Evolutionary conservation across 495 filamentous ascomycete genomes (phyloP), one percentile per base, ranked within the genome.

Genomic region (Cairneyella variabilis): DNA sequence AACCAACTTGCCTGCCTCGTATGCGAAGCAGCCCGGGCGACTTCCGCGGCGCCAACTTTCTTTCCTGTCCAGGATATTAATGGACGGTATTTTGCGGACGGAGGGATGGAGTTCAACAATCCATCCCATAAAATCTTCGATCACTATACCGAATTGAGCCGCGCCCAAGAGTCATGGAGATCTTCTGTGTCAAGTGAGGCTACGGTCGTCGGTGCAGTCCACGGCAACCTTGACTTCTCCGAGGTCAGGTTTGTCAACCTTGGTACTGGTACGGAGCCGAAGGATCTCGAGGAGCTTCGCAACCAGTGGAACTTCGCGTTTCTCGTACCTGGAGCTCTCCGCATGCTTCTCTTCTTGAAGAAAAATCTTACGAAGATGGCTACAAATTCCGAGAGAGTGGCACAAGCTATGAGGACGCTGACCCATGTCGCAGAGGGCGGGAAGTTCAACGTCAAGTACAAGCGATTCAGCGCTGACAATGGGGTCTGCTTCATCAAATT

Each of bases 21-120:
- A 21, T 69, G 67, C 56, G 47, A 69, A 34, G 67, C 61, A 3
- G 60, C 57, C 3, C 56, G 67, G 22, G 67, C 67, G 2, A 69
- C 67, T 40, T 64, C 67, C 1, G 67, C 67, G 7, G 67, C 67
- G 1, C 65, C 67, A n/a, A 60, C 63, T 5, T 69, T 61, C 51
- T 69, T 69, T 23, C 32, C 41, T 17, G 28, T 43, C 14, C 41
- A 47, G 27, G 22, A 37, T n/a, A 54, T 54, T 9, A 39, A 38
- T 7, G 23, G 43, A 20, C 52, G 43, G 10, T 53, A 39, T n/a
- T 48, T 54, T 25, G 52, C 44, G 17, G 52, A 54, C 28, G 51
- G 51, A 23, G 51, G 51, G 12, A 45, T 54, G 39, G 51, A 47
- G 20, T 46, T 38, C 43, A 54, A 54, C 30, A 54, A 54, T 28